These are phyloP conservation scores for Saccharomycopsis babjevae DNA, from an alignment of 805 yeast species.

Conservation along the genomic window DNA sequence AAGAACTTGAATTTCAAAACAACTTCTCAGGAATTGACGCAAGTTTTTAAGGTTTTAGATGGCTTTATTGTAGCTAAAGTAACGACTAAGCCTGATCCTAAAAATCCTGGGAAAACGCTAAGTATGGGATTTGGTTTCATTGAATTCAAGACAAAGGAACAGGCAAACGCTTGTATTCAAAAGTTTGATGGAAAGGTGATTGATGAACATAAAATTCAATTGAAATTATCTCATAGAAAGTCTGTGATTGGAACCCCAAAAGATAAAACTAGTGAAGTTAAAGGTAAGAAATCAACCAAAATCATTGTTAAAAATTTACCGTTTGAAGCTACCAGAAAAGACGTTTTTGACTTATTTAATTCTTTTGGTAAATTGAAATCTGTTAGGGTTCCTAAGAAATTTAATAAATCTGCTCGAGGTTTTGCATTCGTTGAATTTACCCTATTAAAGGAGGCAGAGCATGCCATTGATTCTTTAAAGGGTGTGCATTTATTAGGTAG, in stretches of 20 bases:
- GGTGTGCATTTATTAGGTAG: conserved; percentile 97
- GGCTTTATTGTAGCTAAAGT: conserved; percentile 81
- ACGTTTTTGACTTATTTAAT: conserved; percentile 84
- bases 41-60: conserved; percentile 54
- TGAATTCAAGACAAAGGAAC: conserved; percentile 70
- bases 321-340: conserved; percentile 89
- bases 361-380: conserved; percentile 92
- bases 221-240: conserved; percentile 79
- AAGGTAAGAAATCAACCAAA: conserved; percentile 46
- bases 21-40: conserved; percentile 43
- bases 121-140: conserved; percentile 99
- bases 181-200: conserved; percentile 66
- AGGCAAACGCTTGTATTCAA: conserved; percentile 67
- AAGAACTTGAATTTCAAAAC: conserved; percentile 89
- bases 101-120: conserved; percentile 48
- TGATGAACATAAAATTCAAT: conserved; percentile 83
- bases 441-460: conserved; percentile 81
- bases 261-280: conserved; percentile 21
- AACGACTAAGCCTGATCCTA: conserved; percentile 82
- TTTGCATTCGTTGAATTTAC: conserved; percentile 94
- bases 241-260: conserved; percentile 28
- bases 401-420: conserved; percentile 91
- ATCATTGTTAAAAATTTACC: conserved; percentile 94
- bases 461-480: conserved; percentile 84
- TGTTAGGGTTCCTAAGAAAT: conserved; percentile 92